Evolutionary conservation across 78 protist genomes (phyloP).

Genomic region (Dictyostelium intermedium): DNA sequence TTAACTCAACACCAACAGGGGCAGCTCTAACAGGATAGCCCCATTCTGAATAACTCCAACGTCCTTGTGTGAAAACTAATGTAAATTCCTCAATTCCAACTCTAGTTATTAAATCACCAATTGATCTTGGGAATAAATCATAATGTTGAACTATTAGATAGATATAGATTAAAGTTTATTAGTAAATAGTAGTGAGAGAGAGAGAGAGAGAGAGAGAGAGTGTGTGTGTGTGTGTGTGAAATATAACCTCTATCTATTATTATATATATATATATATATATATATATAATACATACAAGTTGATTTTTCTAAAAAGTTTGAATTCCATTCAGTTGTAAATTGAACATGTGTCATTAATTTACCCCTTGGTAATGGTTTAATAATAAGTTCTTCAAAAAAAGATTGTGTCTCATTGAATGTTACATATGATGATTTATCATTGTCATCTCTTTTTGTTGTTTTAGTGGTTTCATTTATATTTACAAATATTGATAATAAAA

Average conservation of each 20-base stretch:
- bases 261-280: not conserved
- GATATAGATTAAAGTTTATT: too few species aligned
- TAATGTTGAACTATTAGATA: constrained; percentile 84
- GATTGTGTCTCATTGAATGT: constrained; percentile 36
- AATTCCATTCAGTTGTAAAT: constrained; percentile 74
- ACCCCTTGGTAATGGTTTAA: constrained; percentile 61
- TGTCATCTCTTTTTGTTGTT: not conserved
- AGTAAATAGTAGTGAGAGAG: too few species aligned
- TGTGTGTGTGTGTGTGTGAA: too few species aligned
- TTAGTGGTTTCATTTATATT: not conserved
- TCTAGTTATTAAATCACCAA: constrained; percentile 64
- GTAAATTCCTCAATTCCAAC: constrained; percentile 72
- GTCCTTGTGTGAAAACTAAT: constrained; percentile 74
- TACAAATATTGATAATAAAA: not conserved
- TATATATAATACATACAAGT: constrained; percentile 64
- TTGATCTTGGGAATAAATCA: constrained; percentile 76
- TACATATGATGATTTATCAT: not conserved
- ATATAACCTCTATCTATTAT: too few species aligned
- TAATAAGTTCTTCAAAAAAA: constrained; percentile 43
- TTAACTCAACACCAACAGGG: constrained; percentile 79
- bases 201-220: too few species aligned
- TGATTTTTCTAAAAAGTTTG: constrained; percentile 65
- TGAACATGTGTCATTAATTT: constrained; percentile 69
- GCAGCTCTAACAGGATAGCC: constrained; percentile 77
- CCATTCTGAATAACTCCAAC: constrained; percentile 84